Evolutionary conservation across 495 filamentous ascomycete genomes (phyloP).

Genomic region (Penicillium robsamsonii): DNA sequence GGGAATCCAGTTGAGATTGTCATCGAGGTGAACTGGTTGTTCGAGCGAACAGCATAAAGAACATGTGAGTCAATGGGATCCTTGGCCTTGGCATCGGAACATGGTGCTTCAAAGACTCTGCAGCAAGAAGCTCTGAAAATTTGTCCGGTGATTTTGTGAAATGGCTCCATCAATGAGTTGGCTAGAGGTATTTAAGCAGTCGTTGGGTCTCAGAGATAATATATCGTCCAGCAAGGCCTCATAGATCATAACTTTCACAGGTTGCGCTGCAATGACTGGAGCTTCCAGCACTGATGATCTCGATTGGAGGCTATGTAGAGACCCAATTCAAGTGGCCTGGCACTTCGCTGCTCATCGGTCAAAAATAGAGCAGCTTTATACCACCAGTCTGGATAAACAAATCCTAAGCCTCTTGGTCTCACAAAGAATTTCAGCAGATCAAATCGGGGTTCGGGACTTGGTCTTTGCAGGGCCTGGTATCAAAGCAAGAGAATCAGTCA

Average conservation of each 20-base stretch:
- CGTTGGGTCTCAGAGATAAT: neutral
- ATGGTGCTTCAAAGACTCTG: constrained; percentile 13
- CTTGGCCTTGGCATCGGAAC: constrained; percentile 11
- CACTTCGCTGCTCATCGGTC: constrained; percentile 37
- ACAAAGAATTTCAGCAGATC: too few species aligned
- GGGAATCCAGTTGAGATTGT: neutral
- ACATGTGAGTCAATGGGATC: constrained; percentile 20
- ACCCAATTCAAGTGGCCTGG: too few species aligned
- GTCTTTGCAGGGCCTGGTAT: neutral
- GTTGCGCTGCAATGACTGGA: neutral
- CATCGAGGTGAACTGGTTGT: constrained; percentile 21
- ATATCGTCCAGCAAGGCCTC: neutral
- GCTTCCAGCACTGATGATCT: neutral
- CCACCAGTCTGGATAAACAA: too few species aligned
- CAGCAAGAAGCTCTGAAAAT: neutral
- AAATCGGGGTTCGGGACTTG: neutral
- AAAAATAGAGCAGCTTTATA: too few species aligned
- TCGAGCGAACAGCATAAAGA: constrained; percentile 18
- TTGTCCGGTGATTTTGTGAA: neutral
- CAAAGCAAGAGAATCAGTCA: neutral
- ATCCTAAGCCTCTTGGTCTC: neutral
- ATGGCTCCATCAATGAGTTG: neutral
- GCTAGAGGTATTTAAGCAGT: neutral
- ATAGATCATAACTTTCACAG: neutral
- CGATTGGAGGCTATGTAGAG: too few species aligned